Percentiles rank a stretch among this genome's conserved stretches.
Conservation (phyloP, 2,329 filamentous ascomycete species). For the Diplodia corticola region DNA sequence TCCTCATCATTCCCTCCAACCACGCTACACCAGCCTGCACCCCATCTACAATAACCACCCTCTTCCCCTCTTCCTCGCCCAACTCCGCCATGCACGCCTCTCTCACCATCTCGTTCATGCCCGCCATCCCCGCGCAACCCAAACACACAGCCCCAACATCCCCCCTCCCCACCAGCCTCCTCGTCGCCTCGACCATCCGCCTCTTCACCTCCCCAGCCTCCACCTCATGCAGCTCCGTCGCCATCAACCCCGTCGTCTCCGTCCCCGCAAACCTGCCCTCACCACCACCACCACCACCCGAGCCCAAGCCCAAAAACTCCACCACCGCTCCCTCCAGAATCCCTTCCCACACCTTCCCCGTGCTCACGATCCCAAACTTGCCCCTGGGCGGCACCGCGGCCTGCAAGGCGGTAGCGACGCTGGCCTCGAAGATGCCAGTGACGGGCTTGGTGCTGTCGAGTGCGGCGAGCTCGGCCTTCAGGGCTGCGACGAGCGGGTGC, state of each 20-base stretch:
- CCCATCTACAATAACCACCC: constrained; percentile 75
- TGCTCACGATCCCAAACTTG: constrained; percentile 84
- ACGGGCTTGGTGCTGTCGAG: constrained; percentile 55
- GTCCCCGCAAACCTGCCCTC: constrained; percentile 68
- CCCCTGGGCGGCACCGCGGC: constrained; percentile 48
- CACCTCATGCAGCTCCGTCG: constrained; percentile 68
- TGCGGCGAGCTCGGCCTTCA: constrained; percentile 51
- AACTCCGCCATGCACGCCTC: constrained; percentile 65
- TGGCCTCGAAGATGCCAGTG: constrained; percentile 86
- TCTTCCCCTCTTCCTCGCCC: constrained; percentile 58
- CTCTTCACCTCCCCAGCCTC: constrained; percentile 60
- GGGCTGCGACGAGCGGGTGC: constrained; percentile 69
- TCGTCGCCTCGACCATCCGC: constrained; percentile 70
- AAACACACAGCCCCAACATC: constrained; percentile 71
- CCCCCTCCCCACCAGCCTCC: constrained; percentile 59
- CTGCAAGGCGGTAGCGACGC: constrained; percentile 65
- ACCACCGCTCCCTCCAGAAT: constrained; percentile 68
- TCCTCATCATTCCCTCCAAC: constrained; percentile 54
- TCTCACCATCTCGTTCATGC: constrained; percentile 74
- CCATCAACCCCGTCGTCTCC: constrained; percentile 76
- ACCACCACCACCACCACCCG: background rate
- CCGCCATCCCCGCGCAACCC: constrained; percentile 90
- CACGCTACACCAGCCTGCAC: constrained; percentile 68
- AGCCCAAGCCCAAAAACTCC: constrained; percentile 60
- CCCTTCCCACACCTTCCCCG: constrained; percentile 78